These are phyloP conservation scores for Cicer chorassanicum DNA, from an alignment of 306 rosid species.

Conservation along the genomic window DNA sequence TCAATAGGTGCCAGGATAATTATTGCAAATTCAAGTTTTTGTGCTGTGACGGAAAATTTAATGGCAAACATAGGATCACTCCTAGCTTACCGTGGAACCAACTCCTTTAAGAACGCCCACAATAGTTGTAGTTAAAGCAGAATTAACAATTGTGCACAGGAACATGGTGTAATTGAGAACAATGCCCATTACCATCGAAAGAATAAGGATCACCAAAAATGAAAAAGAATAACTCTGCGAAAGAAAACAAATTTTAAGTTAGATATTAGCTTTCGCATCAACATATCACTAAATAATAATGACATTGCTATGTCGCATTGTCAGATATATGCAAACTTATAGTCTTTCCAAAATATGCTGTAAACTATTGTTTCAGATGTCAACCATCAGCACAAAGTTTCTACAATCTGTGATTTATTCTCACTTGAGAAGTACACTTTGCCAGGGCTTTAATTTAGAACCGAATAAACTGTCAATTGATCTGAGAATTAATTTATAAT, in stretches of 20 bases:
- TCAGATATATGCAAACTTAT: constrained; percentile 27
- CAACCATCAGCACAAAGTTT: constrained; percentile 26
- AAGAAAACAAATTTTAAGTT: constrained; percentile 30
- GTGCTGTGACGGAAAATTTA: constrained; percentile 33
- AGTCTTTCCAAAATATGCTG: constrained; percentile 29
- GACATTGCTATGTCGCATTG: constrained; percentile 14
- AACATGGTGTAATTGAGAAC: constrained; percentile 98
- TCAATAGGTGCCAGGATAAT: constrained; percentile 16
- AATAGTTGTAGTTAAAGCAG: constrained; percentile 91
- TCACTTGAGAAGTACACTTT: constrained; percentile 6
- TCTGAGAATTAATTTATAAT: constrained; percentile 20
- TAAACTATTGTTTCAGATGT: constrained; percentile 20
- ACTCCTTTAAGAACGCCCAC: constrained; percentile 99
- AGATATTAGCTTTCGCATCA: constrained; percentile 31
- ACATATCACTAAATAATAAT: constrained; percentile 2
- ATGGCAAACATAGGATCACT: constrained; percentile 32
- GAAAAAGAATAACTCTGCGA: constrained; percentile 82
- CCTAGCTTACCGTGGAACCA: constrained; percentile 81
- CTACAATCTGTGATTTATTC: constrained; percentile 21
- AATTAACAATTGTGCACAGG: constrained; percentile 92
- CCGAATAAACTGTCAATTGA: not conserved
- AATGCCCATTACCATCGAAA: constrained; percentile 90
- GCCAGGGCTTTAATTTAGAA: constrained; percentile 29
- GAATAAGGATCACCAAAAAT: constrained; percentile 72
- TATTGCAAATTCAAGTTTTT: constrained; percentile 26